phyloP scores from a whole-genome alignment of 2,329 filamentous ascomycete species.

The Cordyceps fumosorosea region DNA sequence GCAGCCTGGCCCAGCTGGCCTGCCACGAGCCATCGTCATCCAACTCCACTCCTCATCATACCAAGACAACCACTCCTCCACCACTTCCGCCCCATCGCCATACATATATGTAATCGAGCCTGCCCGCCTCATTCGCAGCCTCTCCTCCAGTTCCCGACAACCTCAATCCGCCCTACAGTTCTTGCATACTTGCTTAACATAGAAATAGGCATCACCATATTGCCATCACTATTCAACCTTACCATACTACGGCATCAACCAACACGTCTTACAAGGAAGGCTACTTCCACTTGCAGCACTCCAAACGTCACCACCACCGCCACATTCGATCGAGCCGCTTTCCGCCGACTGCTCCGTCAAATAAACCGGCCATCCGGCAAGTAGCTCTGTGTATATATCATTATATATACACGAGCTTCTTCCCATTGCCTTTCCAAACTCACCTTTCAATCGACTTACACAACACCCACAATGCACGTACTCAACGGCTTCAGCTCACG shows the following conservation, averaged over 20 bases:
- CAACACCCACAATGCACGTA: conserved; percentile 26
- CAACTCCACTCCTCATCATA: conserved; percentile 7
- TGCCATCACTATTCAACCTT: background rate
- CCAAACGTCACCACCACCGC: background rate
- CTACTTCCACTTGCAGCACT: background rate
- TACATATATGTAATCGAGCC: conserved; percentile 12
- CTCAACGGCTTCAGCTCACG: conserved; percentile 30
- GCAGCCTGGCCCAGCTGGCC: background rate
- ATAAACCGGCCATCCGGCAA: background rate
- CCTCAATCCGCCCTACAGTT: background rate
- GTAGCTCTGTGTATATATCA: conserved; percentile 9
- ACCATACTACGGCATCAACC: background rate
- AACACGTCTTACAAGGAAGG: background rate
- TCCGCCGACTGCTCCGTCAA: background rate
- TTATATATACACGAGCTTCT: conserved; percentile 10
- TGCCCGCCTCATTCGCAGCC: conserved; percentile 5
- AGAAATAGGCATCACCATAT: background rate
- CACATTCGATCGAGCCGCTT: background rate
- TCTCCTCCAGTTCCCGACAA: background rate
- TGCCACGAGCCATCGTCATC: conserved; percentile 10
- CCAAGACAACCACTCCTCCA: background rate
- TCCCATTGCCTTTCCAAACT: background rate
- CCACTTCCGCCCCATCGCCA: background rate
- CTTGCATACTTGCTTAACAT: background rate
- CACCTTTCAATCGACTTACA: background rate